These are phyloP conservation scores for Botrytis hyacinthi DNA, from an alignment of 2,329 filamentous ascomycete genomes.

Conservation along the genomic window DNA sequence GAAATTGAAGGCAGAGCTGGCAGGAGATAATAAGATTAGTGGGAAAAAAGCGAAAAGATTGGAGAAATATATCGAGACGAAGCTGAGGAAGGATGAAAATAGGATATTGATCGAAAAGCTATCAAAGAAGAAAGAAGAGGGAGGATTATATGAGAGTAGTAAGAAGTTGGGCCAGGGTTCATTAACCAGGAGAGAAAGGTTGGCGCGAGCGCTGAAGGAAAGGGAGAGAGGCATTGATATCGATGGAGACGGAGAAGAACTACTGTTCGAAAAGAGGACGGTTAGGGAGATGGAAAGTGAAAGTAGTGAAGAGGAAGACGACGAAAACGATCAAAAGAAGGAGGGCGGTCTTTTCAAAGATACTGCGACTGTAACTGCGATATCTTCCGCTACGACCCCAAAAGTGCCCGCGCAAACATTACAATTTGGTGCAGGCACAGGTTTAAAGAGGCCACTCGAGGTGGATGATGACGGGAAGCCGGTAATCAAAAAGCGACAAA, in stretches of 20 bases:
- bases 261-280: conserved; percentile 51
- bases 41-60: conserved; percentile 65
- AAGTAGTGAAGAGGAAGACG: conserved; percentile 33
- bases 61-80: conserved; percentile 77
- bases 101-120: conserved; percentile 80
- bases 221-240: conserved; percentile 40
- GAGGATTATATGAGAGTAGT: conserved; percentile 74
- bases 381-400: neutral
- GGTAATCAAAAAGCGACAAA: conserved; percentile 78
- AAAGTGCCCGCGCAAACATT: conserved; percentile 15
- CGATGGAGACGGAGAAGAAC: conserved; percentile 44
- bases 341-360: conserved; percentile 20
- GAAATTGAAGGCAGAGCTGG: conserved; percentile 51
- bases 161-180: conserved; percentile 70
- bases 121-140: conserved; percentile 76
- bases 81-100: conserved; percentile 92
- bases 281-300: conserved; percentile 38
- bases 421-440: conserved; percentile 59
- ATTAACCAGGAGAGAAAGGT: conserved; percentile 68
- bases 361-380: conserved; percentile 1
- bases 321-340: conserved; percentile 15
- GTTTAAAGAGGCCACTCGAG: conserved; percentile 83
- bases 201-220: conserved; percentile 57
- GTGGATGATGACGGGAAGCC: conserved; percentile 73
- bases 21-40: conserved; percentile 55